A percentile compares a stretch with the other conserved stretches of the same genome.
phyloP scores from a whole-genome alignment of 2,329 filamentous ascomycete species.

The Metarhizium anisopliae region DNA sequence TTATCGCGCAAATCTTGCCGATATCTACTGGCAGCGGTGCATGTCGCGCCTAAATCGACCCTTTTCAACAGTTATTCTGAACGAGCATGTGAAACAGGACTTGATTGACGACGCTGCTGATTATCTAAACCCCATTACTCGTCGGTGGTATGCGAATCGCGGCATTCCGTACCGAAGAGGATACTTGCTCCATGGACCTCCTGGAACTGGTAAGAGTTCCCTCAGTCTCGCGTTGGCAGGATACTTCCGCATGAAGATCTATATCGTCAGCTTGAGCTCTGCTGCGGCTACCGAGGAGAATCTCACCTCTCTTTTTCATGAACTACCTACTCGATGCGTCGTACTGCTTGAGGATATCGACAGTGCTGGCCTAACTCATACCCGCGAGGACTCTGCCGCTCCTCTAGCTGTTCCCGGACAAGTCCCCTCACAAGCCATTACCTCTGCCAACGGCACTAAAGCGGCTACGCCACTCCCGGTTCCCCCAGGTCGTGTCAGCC shows the following conservation, averaged over 20 bases:
- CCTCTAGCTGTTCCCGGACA: constrained; percentile 4
- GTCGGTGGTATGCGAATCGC: constrained; percentile 73
- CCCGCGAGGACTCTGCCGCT: constrained; percentile 27
- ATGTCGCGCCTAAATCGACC: constrained; percentile 52
- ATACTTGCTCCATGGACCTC: constrained; percentile 73
- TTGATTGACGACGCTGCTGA: constrained; percentile 53
- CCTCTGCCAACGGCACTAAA: background rate
- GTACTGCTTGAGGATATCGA: constrained; percentile 73
- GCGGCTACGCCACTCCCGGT: background rate
- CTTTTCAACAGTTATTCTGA: constrained; percentile 57
- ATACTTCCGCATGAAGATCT: constrained; percentile 61
- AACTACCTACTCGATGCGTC: constrained; percentile 60
- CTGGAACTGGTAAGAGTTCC: constrained; percentile 71
- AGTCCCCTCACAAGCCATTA: constrained; percentile 3
- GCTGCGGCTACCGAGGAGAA: constrained; percentile 55
- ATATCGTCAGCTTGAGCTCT: constrained; percentile 62
- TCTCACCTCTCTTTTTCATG: constrained; percentile 53
- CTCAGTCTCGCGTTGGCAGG: constrained; percentile 63
- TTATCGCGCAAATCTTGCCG: constrained; percentile 46
- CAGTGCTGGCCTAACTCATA: constrained; percentile 59
- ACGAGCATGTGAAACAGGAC: constrained; percentile 49
- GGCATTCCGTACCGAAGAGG: constrained; percentile 81
- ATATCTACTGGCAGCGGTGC: constrained; percentile 51
- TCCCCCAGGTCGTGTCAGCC: constrained; percentile 40
- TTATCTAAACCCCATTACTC: constrained; percentile 53